Evolutionary conservation across 2,329 filamentous ascomycete genomes (phyloP).

Genomic region (Alternaria viburni): DNA sequence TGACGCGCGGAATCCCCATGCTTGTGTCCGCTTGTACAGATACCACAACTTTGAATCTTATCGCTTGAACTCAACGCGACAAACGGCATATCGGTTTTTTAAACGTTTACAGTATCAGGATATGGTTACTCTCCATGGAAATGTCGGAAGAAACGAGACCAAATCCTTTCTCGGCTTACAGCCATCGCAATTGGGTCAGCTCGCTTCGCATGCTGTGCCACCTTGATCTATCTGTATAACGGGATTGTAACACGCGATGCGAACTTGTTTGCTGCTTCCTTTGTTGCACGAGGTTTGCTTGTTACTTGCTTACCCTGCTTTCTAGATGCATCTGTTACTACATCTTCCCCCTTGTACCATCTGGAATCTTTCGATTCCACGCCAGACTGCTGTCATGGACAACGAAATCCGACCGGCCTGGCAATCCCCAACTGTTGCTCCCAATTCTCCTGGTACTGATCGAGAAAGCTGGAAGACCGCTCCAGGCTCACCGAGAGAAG

Average conservation of each 20-base stretch:
- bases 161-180: neutral
- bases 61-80: neutral
- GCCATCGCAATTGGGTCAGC: neutral
- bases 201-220: conserved; percentile 4
- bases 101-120: neutral
- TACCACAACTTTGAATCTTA: neutral
- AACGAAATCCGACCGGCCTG: conserved; percentile 2
- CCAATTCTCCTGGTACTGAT: neutral
- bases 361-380: neutral
- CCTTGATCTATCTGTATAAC: conserved; percentile 1
- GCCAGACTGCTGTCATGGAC: neutral
- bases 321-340: neutral
- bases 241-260: conserved; percentile 7
- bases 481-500: conserved; percentile 4
- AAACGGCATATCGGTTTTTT: neutral
- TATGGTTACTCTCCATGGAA: neutral
- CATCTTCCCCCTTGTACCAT: neutral
- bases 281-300: neutral
- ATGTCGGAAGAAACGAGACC: neutral
- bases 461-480: neutral
- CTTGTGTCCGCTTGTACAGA: neutral
- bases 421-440: neutral
- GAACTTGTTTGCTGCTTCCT: neutral
- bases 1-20: neutral
- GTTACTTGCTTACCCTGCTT: neutral